phyloP scores from a whole-genome alignment of 2,329 filamentous ascomycete genomes.

The Aspergillus sp. region DNA sequence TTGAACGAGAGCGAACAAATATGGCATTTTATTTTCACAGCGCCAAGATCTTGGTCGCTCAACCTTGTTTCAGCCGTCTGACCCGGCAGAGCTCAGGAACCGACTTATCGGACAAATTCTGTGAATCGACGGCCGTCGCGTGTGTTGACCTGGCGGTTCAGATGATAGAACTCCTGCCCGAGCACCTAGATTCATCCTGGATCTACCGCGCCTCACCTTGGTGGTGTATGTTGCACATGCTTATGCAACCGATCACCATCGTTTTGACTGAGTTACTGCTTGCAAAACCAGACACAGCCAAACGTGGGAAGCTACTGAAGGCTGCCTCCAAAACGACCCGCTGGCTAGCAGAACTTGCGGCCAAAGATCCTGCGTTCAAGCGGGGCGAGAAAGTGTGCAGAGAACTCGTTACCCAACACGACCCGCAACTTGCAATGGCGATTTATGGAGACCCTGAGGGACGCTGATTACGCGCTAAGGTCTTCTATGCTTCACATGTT shows the following conservation, averaged over 20 bases:
- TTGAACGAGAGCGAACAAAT: slow-evolving; percentile 33
- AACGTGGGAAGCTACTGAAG: slow-evolving; percentile 26
- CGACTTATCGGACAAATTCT: slow-evolving; percentile 28
- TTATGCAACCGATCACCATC: slow-evolving; percentile 41
- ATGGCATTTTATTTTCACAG: slow-evolving; percentile 45
- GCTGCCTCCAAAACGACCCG: slow-evolving; percentile 34
- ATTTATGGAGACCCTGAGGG: background rate
- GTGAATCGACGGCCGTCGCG: slow-evolving; percentile 32
- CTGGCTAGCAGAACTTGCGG: slow-evolving; percentile 39
- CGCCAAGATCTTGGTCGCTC: slow-evolving; percentile 42
- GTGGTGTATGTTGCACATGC: slow-evolving; percentile 42
- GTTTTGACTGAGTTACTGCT: slow-evolving; percentile 38
- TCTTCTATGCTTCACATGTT: background rate
- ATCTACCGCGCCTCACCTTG: slow-evolving; percentile 36
- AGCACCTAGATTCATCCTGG: slow-evolving; percentile 30
- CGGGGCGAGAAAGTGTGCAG: slow-evolving; percentile 35
- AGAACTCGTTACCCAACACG: slow-evolving; percentile 25
- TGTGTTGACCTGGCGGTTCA: slow-evolving; percentile 39
- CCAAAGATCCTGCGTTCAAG: slow-evolving; percentile 32
- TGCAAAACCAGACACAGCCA: slow-evolving; percentile 29
- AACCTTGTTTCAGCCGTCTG: slow-evolving; percentile 43
- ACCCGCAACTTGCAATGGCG: slow-evolving; percentile 10
- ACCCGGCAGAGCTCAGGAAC: slow-evolving; percentile 29
- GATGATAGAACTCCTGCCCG: slow-evolving; percentile 38
- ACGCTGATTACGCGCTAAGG: slow-evolving; percentile 1